These are phyloP conservation scores for Erysiphe pulchra DNA, from an alignment of 2,329 filamentous ascomycete species.

Conservation along the genomic window DNA sequence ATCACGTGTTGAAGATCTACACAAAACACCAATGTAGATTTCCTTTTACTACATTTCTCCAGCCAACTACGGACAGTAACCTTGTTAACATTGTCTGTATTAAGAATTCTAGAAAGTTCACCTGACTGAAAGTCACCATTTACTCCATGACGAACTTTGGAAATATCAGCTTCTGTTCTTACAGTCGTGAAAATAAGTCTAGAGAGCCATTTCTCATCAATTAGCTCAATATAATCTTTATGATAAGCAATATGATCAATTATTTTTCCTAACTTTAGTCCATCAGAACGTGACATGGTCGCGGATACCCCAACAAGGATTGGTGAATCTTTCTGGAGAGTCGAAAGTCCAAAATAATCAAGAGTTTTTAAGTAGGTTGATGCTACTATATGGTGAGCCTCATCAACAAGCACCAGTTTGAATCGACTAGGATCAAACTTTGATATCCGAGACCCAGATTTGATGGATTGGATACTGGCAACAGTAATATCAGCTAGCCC, in stretches of 20 bases:
- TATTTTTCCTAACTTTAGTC: slow-evolving; percentile 52
- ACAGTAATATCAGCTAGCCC: slow-evolving; percentile 79
- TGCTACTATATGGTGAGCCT: slow-evolving; percentile 90
- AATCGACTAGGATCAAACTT: slow-evolving; percentile 63
- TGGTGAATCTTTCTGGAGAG: slow-evolving; percentile 24
- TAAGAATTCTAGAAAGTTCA: slow-evolving; percentile 61
- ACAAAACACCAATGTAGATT: slow-evolving; percentile 82
- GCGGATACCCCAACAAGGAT: slow-evolving; percentile 78
- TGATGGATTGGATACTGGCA: slow-evolving; percentile 69
- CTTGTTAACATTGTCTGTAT: slow-evolving; percentile 57
- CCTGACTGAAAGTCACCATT: slow-evolving; percentile 58
- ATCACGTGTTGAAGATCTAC: slow-evolving; percentile 68
- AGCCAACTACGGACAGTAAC: slow-evolving; percentile 72
- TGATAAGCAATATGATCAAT: slow-evolving; percentile 96
- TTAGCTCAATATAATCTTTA: slow-evolving; percentile 59
- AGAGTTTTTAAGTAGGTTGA: slow-evolving; percentile 51
- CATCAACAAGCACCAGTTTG: slow-evolving; percentile 83
- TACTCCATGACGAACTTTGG: slow-evolving; percentile 32
- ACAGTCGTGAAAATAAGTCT: slow-evolving; percentile 91
- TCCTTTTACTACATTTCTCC: slow-evolving; percentile 42
- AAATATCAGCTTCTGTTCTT: slow-evolving; percentile 55
- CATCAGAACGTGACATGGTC: slow-evolving; percentile 53
- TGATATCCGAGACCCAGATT: slow-evolving; percentile 44
- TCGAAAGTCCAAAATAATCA: slow-evolving; percentile 48
- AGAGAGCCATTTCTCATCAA: slow-evolving; percentile 75